Conservation (phyloP, 192 early-diverging fungal genomes). For the Kickxella alabastrina region DNA sequence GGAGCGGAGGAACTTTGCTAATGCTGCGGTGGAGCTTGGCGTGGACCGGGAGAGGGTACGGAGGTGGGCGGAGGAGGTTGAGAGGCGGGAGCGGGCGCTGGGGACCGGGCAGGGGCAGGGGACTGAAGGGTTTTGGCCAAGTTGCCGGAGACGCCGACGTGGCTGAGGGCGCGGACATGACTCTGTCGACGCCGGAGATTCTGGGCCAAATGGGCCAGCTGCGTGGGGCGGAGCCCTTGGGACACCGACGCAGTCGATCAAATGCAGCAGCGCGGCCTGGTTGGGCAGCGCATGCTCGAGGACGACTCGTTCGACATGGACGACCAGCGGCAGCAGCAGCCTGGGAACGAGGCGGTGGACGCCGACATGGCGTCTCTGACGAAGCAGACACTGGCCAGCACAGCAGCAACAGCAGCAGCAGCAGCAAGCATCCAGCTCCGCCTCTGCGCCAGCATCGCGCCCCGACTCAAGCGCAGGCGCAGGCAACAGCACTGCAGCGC, state of each 20-base stretch:
- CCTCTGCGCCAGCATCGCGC: too few species aligned
- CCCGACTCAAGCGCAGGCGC: too few species aligned
- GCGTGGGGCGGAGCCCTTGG: too few species aligned
- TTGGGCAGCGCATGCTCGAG: too few species aligned
- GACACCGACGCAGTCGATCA: conserved; percentile 42
- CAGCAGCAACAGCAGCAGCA: too few species aligned
- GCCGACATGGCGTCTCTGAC: too few species aligned
- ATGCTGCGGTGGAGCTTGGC: conserved; percentile 68
- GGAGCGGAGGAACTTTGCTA: conserved; percentile 64
- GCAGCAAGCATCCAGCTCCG: too few species aligned
- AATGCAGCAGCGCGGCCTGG: too few species aligned
- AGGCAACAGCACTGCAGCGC: too few species aligned
- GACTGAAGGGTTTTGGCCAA: conserved; percentile 20
- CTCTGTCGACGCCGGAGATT: conserved; percentile 33
- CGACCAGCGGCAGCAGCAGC: neutral
- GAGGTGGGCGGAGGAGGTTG: conserved; percentile 33
- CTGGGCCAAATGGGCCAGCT: conserved; percentile 31
- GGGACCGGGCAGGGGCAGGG: conserved; percentile 21
- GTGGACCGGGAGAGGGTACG: conserved; percentile 57
- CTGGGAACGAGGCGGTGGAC: too few species aligned
- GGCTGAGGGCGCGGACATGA: conserved; percentile 35
- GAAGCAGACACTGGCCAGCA: too few species aligned
- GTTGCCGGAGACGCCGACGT: conserved; percentile 46
- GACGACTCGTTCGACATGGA: neutral
- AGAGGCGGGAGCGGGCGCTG: neutral